Evolutionary conservation across 345 rosid species (phyloP), one percentile per base, ranked within the genome.

Genomic region (Lepidium aucheri): DNA sequence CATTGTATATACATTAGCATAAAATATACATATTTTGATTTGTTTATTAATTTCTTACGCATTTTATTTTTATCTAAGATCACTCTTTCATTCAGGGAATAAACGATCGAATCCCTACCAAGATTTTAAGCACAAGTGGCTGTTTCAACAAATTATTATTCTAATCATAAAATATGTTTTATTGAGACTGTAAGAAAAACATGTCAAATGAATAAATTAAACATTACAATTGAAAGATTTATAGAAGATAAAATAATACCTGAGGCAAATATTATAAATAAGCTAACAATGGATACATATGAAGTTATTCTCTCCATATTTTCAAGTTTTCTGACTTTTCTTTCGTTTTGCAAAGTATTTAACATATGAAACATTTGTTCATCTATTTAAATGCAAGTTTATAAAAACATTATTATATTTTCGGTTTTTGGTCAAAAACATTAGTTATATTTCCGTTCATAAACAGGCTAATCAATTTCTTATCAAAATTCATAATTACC

Each of bases 251-350:
- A 10, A 52, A 17, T n/a, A 18, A 14, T 47, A 64, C 69, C 75
- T 47, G 70, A 54, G 4, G 51, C 35, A 63, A 47, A 30, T 1
- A 71, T 18, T 28, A 71, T 39, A 14, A 63, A 16, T 45, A 71
- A 63, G 70, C 32, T 55, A 18, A 11, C 17, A 14, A 38, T 11
- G 14, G 28, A 13, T 17, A 14, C 35, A 63, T 18, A 13, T 30
- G 43, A 40, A 34, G 40, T 14, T 13, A 18, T 22, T 22, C 26
- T 45, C 56, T 53, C 34, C 75, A 44, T 28, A 28, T 46, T 11
- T 22, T 35, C 11, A 6, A 15, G 14, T 34, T 11, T 53, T 28
- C 32, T 28, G 32, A 28, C 8, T 55, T 11, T 38, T 38, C 16
- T 20, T 53, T 46, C n/a, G 38, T 9, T 55, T 32, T 46, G 9